phyloP scores from a whole-genome alignment of 169 alveolate genomes.

The Plasmodium ovale region DNA sequence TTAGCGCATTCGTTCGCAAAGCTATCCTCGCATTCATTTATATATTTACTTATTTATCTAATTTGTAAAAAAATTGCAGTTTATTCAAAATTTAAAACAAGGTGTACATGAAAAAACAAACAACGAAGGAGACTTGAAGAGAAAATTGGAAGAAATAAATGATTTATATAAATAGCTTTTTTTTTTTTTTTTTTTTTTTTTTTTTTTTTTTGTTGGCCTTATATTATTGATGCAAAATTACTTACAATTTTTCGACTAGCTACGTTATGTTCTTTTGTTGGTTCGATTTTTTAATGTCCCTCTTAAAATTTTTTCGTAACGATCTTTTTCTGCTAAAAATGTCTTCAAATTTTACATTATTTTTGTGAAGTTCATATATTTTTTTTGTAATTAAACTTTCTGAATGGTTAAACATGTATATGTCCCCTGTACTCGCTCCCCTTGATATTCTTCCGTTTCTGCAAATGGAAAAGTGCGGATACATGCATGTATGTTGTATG shows the following conservation, averaged over 20 bases:
- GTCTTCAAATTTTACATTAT: conserved; percentile 66
- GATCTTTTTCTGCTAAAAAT: conserved; percentile 70
- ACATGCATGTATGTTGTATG: neutral
- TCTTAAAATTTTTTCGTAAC: conserved; percentile 68
- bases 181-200: too few relatives aligned
- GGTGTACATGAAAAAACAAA: conserved; percentile 35
- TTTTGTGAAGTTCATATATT: conserved; percentile 65
- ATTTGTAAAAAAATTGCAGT: conserved; percentile 24
- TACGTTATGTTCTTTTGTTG: too few relatives aligned
- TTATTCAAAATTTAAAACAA: conserved; percentile 68
- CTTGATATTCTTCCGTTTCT: conserved; percentile 71
- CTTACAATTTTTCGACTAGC: too few relatives aligned
- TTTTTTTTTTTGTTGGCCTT: neutral
- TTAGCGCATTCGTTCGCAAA: neutral
- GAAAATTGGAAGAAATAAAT: conserved; percentile 51
- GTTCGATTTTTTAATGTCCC: conserved; percentile 25
- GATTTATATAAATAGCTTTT: conserved; percentile 33
- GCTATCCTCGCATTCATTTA: neutral
- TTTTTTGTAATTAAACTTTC: conserved; percentile 47
- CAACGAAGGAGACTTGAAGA: conserved; percentile 51
- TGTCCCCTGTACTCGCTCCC: conserved; percentile 66
- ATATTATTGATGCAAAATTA: too few relatives aligned
- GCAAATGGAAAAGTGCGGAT: neutral
- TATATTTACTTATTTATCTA: neutral
- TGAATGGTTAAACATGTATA: conserved; percentile 47